A percentile compares a stretch with the other conserved stretches of the same genome.
phyloP scores from a whole-genome alignment of 1,139 yeast genomes.

The Candida gigantensis region DNA sequence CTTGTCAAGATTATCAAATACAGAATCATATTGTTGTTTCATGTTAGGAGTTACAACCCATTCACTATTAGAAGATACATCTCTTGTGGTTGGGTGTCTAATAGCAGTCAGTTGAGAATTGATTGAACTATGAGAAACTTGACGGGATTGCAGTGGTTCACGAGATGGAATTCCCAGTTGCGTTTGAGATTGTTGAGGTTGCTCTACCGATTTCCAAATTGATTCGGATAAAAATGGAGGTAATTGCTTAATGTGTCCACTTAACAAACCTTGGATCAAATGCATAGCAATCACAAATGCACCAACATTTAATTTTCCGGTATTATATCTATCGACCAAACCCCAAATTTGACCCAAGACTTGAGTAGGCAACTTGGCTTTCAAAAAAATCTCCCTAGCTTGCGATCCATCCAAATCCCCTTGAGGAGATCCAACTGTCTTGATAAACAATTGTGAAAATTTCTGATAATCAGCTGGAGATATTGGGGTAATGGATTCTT shows the following conservation, averaged over 20 bases:
- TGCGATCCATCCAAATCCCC: conserved; percentile 63
- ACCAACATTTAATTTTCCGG: conserved; percentile 69
- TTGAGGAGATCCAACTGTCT: conserved; percentile 59
- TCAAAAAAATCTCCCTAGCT: conserved; percentile 83
- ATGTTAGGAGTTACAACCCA: conserved; percentile 74
- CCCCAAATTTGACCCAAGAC: conserved; percentile 87
- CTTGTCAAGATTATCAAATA: conserved; percentile 78
- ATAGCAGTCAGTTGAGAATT: conserved; percentile 51
- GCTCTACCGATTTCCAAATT: conserved; percentile 60
- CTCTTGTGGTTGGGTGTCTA: conserved; percentile 26
- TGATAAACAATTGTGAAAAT: conserved; percentile 73
- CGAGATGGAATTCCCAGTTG: conserved; percentile 13
- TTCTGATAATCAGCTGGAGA: conserved; percentile 65
- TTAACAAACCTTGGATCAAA: conserved; percentile 77
- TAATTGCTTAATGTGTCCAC: conserved; percentile 63
- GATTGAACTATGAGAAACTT: conserved; percentile 46
- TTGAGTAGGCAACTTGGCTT: conserved; percentile 78
- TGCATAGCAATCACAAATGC: conserved; percentile 95
- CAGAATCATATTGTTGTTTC: conserved; percentile 73
- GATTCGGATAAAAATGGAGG: conserved; percentile 72
- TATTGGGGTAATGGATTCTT: conserved; percentile 58
- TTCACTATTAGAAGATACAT: conserved; percentile 31
- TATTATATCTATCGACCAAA: conserved; percentile 72
- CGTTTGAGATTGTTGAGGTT: conserved; percentile 7
- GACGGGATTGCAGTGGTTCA: conserved; percentile 22